phyloP scores from a whole-genome alignment of 345 rosid species.

The Toxicodendron radicans region DNA sequence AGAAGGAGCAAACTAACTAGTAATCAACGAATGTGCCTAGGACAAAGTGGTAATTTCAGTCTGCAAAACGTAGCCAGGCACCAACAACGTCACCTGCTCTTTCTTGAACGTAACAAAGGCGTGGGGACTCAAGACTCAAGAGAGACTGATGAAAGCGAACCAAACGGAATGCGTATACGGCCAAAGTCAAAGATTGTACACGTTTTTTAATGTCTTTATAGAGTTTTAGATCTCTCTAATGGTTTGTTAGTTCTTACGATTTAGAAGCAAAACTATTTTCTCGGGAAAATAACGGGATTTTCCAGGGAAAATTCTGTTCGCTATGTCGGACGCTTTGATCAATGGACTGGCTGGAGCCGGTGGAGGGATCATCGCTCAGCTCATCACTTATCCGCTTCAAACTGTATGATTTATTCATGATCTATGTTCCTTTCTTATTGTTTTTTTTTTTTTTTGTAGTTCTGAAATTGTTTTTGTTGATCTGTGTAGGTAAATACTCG shows the following conservation, averaged over 20 bases:
- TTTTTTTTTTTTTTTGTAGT: not conserved
- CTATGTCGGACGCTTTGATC: constrained; percentile 95
- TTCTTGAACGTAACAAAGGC: constrained; percentile 22
- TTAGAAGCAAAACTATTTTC: not conserved
- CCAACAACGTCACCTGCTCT: not conserved
- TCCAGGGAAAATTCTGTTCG: constrained; percentile 3
- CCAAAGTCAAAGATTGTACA: constrained; percentile 26
- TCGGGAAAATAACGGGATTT: constrained; percentile 9
- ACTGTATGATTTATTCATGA: constrained; percentile 44
- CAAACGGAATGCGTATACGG: not conserved
- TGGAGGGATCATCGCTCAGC: constrained; percentile 97
- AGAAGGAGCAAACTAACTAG: not conserved
- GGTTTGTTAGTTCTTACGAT: no score
- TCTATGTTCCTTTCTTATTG: not conserved
- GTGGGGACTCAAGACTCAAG: not conserved
- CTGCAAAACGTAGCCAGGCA: not conserved
- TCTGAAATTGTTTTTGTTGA: constrained; percentile 4
- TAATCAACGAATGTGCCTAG: not conserved
- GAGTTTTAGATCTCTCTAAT: not conserved
- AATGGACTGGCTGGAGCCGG: constrained; percentile 96
- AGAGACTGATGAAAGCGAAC: not conserved
- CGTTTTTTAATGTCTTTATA: not conserved
- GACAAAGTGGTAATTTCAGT: constrained; percentile 7
- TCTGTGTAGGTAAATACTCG: constrained; percentile 82
- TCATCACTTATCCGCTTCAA: constrained; percentile 93